Conservation (phyloP, 2,329 filamentous ascomycete species). For the Penicillium sclerotigenum region DNA sequence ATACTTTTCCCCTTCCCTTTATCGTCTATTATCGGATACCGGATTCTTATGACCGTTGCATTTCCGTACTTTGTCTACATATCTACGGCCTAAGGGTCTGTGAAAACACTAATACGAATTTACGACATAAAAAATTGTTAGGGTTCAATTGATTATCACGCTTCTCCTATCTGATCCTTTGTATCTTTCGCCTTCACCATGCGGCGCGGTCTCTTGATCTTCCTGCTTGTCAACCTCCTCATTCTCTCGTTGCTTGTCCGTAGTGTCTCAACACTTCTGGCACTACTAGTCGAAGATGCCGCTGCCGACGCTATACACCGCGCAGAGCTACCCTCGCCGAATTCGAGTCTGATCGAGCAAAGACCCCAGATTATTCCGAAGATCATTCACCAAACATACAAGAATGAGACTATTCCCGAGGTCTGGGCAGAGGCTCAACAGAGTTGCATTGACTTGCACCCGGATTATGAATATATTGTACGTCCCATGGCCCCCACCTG, state of each 20-base stretch:
- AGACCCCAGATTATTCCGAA: slow-evolving; percentile 65
- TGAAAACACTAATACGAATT: neutral
- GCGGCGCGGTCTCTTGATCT: slow-evolving; percentile 60
- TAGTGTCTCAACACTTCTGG: slow-evolving; percentile 67
- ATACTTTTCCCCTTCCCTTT: neutral
- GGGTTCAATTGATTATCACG: neutral
- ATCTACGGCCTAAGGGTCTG: neutral
- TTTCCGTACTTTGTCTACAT: neutral
- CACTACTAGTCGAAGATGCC: slow-evolving; percentile 66
- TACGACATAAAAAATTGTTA: neutral
- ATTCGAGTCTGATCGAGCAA: slow-evolving; percentile 57
- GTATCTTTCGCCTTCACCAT: slow-evolving; percentile 43
- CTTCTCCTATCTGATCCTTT: neutral
- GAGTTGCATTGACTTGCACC: slow-evolving; percentile 65
- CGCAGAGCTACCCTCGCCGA: slow-evolving; percentile 63
- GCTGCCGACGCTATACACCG: slow-evolving; percentile 63
- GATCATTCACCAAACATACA: slow-evolving; percentile 76
- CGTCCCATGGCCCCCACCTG: slow-evolving; percentile 15
- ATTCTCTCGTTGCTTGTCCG: slow-evolving; percentile 64
- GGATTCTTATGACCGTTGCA: neutral
- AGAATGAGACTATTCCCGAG: slow-evolving; percentile 64
- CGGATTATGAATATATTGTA: slow-evolving; percentile 71
- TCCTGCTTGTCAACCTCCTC: slow-evolving; percentile 62
- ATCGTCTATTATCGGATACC: neutral
- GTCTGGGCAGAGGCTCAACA: slow-evolving; percentile 65